Conservation (phyloP, 2,329 filamentous ascomycete genomes). For the Botrytis paeoniae region DNA sequence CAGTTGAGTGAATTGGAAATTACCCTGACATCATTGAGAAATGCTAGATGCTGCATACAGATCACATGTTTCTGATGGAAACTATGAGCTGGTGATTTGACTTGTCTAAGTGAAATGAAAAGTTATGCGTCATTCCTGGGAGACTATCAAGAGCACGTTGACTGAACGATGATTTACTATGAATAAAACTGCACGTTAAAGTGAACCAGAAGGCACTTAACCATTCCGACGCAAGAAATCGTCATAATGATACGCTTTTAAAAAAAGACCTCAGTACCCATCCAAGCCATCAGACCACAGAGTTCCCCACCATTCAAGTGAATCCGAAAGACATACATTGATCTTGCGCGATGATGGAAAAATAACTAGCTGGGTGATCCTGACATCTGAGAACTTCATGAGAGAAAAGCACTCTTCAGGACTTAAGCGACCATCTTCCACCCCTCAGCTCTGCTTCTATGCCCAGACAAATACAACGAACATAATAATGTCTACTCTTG, state of each 20-base stretch:
- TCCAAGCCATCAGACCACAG: background rate
- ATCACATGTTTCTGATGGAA: background rate
- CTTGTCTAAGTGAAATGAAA: background rate
- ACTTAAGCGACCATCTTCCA: too few species aligned
- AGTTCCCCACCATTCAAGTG: background rate
- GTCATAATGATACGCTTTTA: too few species aligned
- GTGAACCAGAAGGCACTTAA: background rate
- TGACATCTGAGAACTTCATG: background rate
- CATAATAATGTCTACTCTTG: too few species aligned
- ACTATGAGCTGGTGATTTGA: background rate
- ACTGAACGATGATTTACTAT: rapidly evolving
- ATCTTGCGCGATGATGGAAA: background rate
- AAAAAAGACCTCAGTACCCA: background rate
- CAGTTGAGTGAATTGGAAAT: background rate
- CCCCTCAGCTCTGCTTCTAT: too few species aligned
- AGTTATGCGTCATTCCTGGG: background rate
- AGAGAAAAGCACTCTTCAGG: too few species aligned
- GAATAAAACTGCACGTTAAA: background rate
- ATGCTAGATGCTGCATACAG: background rate
- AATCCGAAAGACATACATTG: background rate
- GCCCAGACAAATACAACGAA: too few species aligned
- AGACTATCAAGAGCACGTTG: background rate
- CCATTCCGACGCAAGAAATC: too few species aligned
- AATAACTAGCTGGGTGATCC: background rate
- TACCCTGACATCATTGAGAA: rapidly evolving